Base-by-base conservation (phyloP, 2,329 filamentous ascomycete genomes). In the Parascedosporium putredinis region DNA sequence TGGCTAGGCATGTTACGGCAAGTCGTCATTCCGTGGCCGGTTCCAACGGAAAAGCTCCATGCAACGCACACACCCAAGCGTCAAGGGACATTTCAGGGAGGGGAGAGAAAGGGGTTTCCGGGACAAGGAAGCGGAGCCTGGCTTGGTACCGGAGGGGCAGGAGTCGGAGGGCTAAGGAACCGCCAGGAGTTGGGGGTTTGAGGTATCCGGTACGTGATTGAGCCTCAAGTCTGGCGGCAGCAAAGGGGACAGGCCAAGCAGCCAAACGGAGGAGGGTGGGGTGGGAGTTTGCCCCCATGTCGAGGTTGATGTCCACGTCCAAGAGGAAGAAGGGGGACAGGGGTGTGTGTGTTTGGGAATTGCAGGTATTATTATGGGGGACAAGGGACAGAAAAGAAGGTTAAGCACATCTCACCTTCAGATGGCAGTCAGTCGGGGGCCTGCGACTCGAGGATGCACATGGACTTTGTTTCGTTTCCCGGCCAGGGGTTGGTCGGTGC, bases 21-120 rank as follows among this genome's bases (percentile, higher is more conserved):
- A 44, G 52, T 47, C 48, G 45, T 50, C 52, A 45, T 55, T 55
- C 55, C 55, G 55, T 54, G 47, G 52, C 48, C 54, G 50, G 54
- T 47, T 52, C 43, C 50, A 47, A 51, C 50, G 53, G 50, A 40
- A 48, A 49, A 27, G 47, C 54, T 49, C 52, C 46, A 55, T 55
- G 51, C 53, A 46, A 45, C 43, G 49, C 52, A 34, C 50, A 46
- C 24, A 46, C 44, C 44, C 27, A 46, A 33, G 44, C 44, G 44
- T 46, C 44, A 12, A 29, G 18, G 36, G n/a, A n/a, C 16, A 7
- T n/a, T n/a, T 33, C 27, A 29, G 24, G 24, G 14, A 42, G 38
- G 38, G 12, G n/a, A 20, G 38, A 42, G 23, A 23, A 20, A 27
- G 33, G 46, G 33, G 33, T 40, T 24, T 33, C 22, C 33, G 46